Base-by-base conservation (phyloP, 176 grass and related monocot species). In the Dendrocalamus sinicus region DNA sequence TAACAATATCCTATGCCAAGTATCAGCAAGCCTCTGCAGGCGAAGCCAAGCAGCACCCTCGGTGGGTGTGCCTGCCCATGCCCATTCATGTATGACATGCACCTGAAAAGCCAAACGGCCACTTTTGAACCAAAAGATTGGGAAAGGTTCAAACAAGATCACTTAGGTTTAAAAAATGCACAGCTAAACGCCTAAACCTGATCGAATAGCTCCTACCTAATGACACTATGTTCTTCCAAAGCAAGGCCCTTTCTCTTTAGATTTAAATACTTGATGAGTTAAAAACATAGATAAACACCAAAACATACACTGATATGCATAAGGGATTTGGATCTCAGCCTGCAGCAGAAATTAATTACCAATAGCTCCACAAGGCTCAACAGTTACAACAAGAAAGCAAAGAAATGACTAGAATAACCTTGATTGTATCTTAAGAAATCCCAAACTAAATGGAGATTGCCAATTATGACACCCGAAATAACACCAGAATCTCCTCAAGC, bases 21-120 rank as follows among this genome's bases (percentile, higher is more conserved):
- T 98, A 83, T 95, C 96, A 76, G 93, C 88, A 14, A 98, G 84
- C 73, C 91, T 95, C 82, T 98, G 93, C 62, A 98, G 48, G 70
- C 96, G 96, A 19, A 98, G 96, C 96, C 96, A 98, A 35, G 96
- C 88, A 79, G 96, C 96, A 15, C 96, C 93, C 79, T 98, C 96
- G 0, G 91, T 94, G 65, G 96, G 96, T 8, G 93, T 98, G 75
- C 96, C 96, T 60, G 96, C 96, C 96, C 96, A 98, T 85, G 93
- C 96, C 96, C 93, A 95, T 94, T 95, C 93, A 90, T 98, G 96
- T 85, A 98, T 98, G 70, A 98, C 84, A 79, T 89, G 58, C 68
- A 98, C 96, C 96, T 95, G 86, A 70, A 85, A 85, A 28, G 55
- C 52, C 1, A 85, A 39, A 14, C 3, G 55, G 12, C 8, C 10